Conservation (phyloP, 768 basidiomycete genomes). For the Podaxis mareebaensis region DNA sequence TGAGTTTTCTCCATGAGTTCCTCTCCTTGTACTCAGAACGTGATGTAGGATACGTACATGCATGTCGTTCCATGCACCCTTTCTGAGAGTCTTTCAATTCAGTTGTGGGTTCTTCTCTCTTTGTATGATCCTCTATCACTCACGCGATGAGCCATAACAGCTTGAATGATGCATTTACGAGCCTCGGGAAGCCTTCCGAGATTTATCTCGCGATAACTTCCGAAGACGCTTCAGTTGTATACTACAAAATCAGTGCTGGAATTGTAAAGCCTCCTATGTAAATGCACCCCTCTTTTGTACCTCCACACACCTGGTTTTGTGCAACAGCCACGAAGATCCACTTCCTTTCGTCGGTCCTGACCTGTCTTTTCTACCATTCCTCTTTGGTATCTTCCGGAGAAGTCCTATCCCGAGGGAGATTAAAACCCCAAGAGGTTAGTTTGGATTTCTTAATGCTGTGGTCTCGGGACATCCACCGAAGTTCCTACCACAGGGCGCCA, state of each 20-base stretch:
- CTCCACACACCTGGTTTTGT: neutral
- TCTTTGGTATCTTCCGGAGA: too few species aligned
- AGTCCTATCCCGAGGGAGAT: too few species aligned
- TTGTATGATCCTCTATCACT: neutral
- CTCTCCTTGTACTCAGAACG: constrained; percentile 8
- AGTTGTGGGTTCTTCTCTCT: constrained; percentile 44
- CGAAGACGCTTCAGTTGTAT: constrained; percentile 81
- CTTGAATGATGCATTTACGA: constrained; percentile 54
- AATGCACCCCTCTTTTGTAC: neutral
- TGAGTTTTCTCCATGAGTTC: constrained; percentile 26
- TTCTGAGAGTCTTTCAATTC: constrained; percentile 63
- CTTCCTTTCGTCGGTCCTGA: too few species aligned
- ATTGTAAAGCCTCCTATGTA: constrained; percentile 73
- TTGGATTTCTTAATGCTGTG: too few species aligned
- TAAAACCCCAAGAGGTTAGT: too few species aligned
- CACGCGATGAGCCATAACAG: constrained; percentile 36
- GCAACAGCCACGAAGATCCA: too few species aligned
- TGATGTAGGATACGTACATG: constrained; percentile 40
- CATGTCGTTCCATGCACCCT: constrained; percentile 70
- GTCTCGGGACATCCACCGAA: too few species aligned
- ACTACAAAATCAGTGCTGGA: constrained; percentile 78
- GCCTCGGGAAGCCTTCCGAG: constrained; percentile 45
- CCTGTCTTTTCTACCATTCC: too few species aligned
- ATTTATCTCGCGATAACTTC: constrained; percentile 73
- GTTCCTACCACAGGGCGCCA: too few species aligned